Base-by-base conservation (phyloP, 1,139 yeast species). In the Suhomyces ambrosiae region DNA sequence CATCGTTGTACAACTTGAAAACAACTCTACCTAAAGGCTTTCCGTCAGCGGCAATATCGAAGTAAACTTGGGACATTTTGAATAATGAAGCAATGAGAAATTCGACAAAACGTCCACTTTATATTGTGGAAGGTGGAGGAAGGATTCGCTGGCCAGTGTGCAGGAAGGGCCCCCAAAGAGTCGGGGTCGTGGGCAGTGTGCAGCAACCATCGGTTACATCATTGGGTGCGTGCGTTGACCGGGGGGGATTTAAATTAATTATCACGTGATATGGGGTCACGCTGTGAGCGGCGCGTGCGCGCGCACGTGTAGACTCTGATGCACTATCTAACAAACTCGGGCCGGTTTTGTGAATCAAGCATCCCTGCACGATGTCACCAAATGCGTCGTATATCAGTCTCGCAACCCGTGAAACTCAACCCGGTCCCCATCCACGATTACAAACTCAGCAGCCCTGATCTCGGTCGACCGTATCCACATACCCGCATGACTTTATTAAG, bases 1-100 rank as follows among this genome's bases (percentile, higher is more conserved):
- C 89, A 62, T 90, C 96, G 71, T 82, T 76, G 86, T 86, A 89
- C 65, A 92, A 84, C 71, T 87, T 66, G 82, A 86, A 86, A 60
- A 71, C 69, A 61, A 86, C 75, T 70, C 90, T 82, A 56, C 95
- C 95, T 56, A 83, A 70, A 45, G 67, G 61, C 54, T 61, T 55
- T 42, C 87, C 86, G 63, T 79, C 76, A 50, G 83, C 83, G 53
- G 89, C 69, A 56, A 83, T 74, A 63, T 86, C 94, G 67, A 86
- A 86, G 78, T 68, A 86, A 56, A 85, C 90, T 61, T 76, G 71
- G 59, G 79, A 63, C 80, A 75, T 75, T 28, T 60, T 29, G 30
- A 17, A 15, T 32, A 16, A 11, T 32, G 24, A 11, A 23, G 22
- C 19, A 26, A 26, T 25, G 12, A 21, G 32, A 30, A 34, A 32